These are phyloP conservation scores for Globisporangium emineosum DNA, from an alignment of 352 stramenopile species.

Conservation along the genomic window DNA sequence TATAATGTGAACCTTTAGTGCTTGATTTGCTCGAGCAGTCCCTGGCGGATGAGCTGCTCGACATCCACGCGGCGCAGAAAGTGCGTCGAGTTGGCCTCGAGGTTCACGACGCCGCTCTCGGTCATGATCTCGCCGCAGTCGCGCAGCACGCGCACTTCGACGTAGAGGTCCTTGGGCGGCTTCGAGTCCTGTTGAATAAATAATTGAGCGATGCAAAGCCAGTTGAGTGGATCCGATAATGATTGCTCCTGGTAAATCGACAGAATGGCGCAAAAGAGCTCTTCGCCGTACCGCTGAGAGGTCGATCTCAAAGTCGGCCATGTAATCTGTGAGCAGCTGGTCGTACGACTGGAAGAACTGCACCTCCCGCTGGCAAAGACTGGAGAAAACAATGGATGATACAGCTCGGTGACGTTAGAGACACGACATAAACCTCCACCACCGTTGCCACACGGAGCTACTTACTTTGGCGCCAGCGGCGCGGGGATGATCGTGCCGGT, in stretches of 20 bases:
- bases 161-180: conserved; percentile 89
- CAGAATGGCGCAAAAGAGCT: neutral
- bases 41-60: conserved; percentile 82
- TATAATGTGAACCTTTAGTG: no score
- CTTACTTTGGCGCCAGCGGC: conserved; percentile 66
- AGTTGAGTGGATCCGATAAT: neutral
- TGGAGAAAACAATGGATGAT: conserved; percentile 20
- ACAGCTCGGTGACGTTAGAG: neutral
- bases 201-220: neutral
- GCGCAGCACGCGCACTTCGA: conserved; percentile 87
- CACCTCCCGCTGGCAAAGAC: conserved; percentile 77
- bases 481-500: conserved; percentile 85
- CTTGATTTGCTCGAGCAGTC: conserved; percentile 83
- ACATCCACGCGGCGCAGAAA: conserved; percentile 86
- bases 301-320: conserved; percentile 85
- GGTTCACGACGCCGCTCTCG: conserved; percentile 84
- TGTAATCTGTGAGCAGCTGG: conserved; percentile 89
- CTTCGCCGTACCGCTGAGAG: conserved; percentile 61
- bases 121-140: conserved; percentile 91
- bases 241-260: neutral
- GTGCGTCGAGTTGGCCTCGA: conserved; percentile 85
- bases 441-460: neutral
- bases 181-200: conserved; percentile 58
- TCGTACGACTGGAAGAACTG: conserved; percentile 92
- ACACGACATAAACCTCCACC: no score